Evolutionary conservation across 2,329 filamentous ascomycete species (phyloP).

Genomic region (Ophiocordyceps robertsii): DNA sequence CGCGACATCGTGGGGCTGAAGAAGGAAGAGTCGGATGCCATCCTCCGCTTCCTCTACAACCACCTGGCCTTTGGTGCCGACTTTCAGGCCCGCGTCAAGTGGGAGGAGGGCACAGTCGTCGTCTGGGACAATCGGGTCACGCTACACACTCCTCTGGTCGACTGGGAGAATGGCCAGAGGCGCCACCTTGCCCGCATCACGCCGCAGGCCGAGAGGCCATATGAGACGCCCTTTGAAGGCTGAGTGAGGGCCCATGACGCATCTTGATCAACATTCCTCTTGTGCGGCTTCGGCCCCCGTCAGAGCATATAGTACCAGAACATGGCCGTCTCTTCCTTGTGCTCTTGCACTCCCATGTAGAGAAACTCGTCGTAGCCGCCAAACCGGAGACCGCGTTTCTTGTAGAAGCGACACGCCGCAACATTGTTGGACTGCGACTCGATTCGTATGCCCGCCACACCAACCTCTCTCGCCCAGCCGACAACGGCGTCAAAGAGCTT

Average conservation of each 20-base stretch:
- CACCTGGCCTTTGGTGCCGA: conserved; percentile 45
- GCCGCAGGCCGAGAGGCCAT: conserved; percentile 67
- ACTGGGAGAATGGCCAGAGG: conserved; percentile 69
- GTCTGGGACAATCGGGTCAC: conserved; percentile 81
- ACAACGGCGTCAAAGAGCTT: too few relatives aligned
- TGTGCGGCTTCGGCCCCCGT: too few relatives aligned
- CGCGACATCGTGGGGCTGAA: conserved; percentile 71
- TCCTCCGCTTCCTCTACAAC: conserved; percentile 57
- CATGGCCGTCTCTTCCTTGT: too few relatives aligned
- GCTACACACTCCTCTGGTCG: conserved; percentile 64
- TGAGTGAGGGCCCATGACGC: neutral
- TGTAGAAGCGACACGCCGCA: too few relatives aligned
- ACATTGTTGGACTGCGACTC: too few relatives aligned
- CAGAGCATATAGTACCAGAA: too few relatives aligned
- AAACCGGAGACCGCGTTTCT: too few relatives aligned
- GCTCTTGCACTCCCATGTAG: too few relatives aligned
- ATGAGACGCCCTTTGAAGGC: conserved; percentile 44
- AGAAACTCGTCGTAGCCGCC: too few relatives aligned
- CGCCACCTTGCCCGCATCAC: conserved; percentile 73
- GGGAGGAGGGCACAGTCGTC: conserved; percentile 68
- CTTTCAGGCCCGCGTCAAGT: conserved; percentile 59
- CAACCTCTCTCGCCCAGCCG: too few relatives aligned
- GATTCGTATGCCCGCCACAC: too few relatives aligned
- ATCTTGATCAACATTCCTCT: too few relatives aligned
- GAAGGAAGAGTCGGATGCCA: conserved; percentile 69